phyloP scores from a whole-genome alignment of 495 filamentous ascomycete species.

The Mytilinidion resinicola region DNA sequence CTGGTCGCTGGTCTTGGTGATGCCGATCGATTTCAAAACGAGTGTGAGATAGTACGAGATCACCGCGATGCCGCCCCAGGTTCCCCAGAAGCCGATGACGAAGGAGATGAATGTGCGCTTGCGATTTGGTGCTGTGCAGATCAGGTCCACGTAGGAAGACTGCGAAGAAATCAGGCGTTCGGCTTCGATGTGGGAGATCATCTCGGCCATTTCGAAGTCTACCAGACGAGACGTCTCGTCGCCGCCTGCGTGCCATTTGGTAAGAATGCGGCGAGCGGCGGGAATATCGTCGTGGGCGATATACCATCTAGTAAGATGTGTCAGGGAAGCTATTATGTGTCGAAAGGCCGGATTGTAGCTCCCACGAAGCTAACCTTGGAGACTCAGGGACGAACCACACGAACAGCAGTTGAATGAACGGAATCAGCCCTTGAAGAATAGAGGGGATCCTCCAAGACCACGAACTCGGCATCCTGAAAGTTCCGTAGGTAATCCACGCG shows the following conservation, averaged over 20 bases:
- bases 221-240: conserved; percentile 24
- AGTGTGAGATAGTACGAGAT: conserved; percentile 37
- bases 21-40: conserved; percentile 48
- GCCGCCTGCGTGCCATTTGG: conserved; percentile 37
- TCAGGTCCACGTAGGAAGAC: conserved; percentile 24
- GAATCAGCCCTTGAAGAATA: conserved; percentile 46
- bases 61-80: conserved; percentile 38
- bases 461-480: conserved; percentile 40
- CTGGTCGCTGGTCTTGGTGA: conserved; percentile 43
- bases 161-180: conserved; percentile 26
- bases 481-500: conserved; percentile 49
- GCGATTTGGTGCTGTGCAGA: conserved; percentile 29
- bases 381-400: conserved; percentile 59
- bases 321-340: background rate
- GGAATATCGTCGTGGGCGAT: conserved; percentile 61
- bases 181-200: conserved; percentile 29
- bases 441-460: conserved; percentile 52
- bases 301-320: conserved; percentile 6
- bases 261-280: conserved; percentile 52
- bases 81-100: conserved; percentile 34
- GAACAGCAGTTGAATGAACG: conserved; percentile 44
- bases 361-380: conserved; percentile 28
- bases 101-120: conserved; percentile 31
- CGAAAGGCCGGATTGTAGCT: background rate
- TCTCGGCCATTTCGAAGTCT: conserved; percentile 28